A percentile compares a stretch with the other conserved stretches of the same genome.
These are phyloP conservation scores for Blastobotrys ciferrii DNA, from an alignment of 1,139 yeast genomes.

Conservation along the genomic window DNA sequence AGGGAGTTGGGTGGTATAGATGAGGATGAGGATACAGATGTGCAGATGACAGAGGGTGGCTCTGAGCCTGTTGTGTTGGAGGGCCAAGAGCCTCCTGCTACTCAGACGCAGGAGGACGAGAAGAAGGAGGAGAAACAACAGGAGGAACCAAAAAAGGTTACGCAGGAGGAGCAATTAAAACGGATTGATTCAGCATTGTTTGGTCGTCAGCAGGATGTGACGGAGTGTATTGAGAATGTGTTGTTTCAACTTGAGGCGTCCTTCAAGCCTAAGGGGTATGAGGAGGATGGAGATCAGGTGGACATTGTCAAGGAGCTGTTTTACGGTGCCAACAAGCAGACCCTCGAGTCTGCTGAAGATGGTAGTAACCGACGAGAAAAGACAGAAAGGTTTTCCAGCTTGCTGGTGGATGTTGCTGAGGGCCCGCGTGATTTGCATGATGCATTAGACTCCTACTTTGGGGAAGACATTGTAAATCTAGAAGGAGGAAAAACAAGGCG, in stretches of 20 bases:
- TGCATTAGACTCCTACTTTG: constrained; percentile 81
- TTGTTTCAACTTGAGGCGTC: constrained; percentile 94
- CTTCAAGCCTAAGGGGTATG: constrained; percentile 63
- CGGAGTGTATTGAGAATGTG: constrained; percentile 94
- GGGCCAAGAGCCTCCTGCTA: constrained; percentile 6
- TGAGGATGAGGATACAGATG: constrained; percentile 20
- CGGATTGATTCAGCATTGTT: constrained; percentile 38
- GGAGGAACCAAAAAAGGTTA: neutral
- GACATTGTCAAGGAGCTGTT: constrained; percentile 78
- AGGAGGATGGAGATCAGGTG: constrained; percentile 70
- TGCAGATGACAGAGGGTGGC: constrained; percentile 15
- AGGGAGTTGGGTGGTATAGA: constrained; percentile 15
- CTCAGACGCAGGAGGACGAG: constrained; percentile 2
- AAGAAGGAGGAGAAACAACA: constrained; percentile 7
- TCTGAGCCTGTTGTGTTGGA: constrained; percentile 9
- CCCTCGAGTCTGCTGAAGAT: constrained; percentile 41
- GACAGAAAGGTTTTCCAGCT: constrained; percentile 72
- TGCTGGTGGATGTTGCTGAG: constrained; percentile 72
- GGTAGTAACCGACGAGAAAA: constrained; percentile 51
- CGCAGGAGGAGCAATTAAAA: constrained; percentile 21
- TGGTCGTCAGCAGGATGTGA: constrained; percentile 95
- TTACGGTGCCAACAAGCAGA: constrained; percentile 69
- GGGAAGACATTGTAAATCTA: constrained; percentile 66
- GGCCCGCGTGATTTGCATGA: constrained; percentile 88
- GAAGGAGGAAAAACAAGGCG: constrained; percentile 70